Evolutionary conservation across 805 yeast genomes (phyloP), one percentile per base, ranked within the genome.

Genomic region (Tetrapisispora taiwanensis): DNA sequence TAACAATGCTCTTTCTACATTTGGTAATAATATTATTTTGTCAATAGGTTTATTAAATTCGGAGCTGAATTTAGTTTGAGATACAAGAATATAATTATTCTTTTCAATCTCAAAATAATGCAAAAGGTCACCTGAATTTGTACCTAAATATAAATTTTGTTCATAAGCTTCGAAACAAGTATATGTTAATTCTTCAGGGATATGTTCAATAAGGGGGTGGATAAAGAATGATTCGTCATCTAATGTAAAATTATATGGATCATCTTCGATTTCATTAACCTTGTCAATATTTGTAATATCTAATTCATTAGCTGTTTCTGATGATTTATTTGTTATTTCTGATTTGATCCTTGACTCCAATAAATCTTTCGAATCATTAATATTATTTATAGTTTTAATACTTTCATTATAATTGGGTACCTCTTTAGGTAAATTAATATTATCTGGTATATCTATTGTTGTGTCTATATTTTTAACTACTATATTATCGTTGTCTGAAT

Each of bases 21-120:
- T 39, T 4, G 64, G 59, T 19, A 62, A 41, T 5, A 60, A 48
- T n/a, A 52, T 38, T 4, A 62, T 55, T 32, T 51, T 54, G 18
- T 53, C 55, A 24, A 62, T 54, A 4, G 55, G 52, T 8, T 30
- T 28, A 17, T 46, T 24, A 9, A 37, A 31, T 12, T 48, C 55
- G 4, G 46, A 41, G 42, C 53, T 51, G 33, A 59, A 58, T 30
- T 58, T 52, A 1, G 60, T 54, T 32, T 58, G 54, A 2, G 66
- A 59, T 7, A 62, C 60, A 19, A 62, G 46, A 50, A 60, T 50
- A 33, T 54, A 62, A 39, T 60, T 58, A 7, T 52, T 52, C 22
- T 49, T 52, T 39, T 60, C 65, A 20, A 62, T 54, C 39, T 62
- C 67, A 44, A 58, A 61, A 38, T 60, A 62, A 40, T 62, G 67